A percentile compares a stretch with the other conserved stretches of the same genome.
Conservation (phyloP, 306 rosid species). For the Vachellia pachyceras region DNA sequence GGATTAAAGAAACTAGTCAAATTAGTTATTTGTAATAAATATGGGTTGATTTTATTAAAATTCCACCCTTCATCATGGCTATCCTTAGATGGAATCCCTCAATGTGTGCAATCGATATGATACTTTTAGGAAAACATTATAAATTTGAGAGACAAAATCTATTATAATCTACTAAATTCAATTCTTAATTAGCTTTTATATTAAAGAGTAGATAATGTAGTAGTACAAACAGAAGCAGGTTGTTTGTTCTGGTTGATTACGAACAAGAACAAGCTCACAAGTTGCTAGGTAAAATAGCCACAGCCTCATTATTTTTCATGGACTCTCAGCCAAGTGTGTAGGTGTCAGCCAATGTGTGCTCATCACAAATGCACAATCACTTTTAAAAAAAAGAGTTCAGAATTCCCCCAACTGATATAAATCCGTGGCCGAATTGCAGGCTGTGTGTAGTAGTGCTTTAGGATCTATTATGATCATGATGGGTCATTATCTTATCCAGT, state of each 20-base stretch:
- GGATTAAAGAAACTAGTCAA: too few species aligned
- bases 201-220: too few species aligned
- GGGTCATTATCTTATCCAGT: constrained; percentile 8
- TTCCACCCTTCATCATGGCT: too few species aligned
- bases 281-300: neutral
- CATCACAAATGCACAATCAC: neutral
- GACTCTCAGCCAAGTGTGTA: too few species aligned
- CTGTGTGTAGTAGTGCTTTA: neutral
- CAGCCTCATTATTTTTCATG: neutral
- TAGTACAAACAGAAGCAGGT: neutral
- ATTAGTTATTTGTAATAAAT: too few species aligned
- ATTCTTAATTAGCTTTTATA: too few species aligned
- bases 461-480: neutral
- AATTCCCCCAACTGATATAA: neutral
- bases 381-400: neutral
- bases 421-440: neutral
- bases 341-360: neutral
- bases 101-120: too few species aligned
- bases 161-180: too few species aligned
- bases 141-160: too few species aligned
- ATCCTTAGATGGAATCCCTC: too few species aligned
- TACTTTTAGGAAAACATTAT: too few species aligned
- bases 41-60: too few species aligned
- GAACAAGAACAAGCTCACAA: neutral
- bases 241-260: neutral